These are phyloP conservation scores for Ustulina deusta DNA, from an alignment of 2,329 filamentous ascomycete species.

Conservation along the genomic window DNA sequence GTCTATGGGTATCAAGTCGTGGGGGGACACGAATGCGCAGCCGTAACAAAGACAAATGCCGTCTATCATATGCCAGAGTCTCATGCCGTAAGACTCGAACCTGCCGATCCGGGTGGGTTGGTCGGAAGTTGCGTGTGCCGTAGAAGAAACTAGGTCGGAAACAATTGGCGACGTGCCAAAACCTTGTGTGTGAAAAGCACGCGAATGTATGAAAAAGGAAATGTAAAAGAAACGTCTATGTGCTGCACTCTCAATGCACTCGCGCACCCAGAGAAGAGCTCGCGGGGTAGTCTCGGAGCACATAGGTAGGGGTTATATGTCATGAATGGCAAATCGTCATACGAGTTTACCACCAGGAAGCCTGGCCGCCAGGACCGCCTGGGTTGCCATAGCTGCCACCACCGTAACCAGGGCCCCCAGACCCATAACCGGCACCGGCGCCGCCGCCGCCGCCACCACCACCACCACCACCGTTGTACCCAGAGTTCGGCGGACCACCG, in stretches of 20 bases:
- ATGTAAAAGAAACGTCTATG: constrained; percentile 39
- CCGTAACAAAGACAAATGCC: constrained; percentile 54
- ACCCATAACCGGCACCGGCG: constrained; percentile 50
- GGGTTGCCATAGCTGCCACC: constrained; percentile 60
- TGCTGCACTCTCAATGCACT: constrained; percentile 45
- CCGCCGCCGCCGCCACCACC: constrained; percentile 56
- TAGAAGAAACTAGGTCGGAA: constrained; percentile 49
- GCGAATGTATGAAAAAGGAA: constrained; percentile 41
- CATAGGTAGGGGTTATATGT: constrained; percentile 2
- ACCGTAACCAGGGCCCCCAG: constrained; percentile 57
- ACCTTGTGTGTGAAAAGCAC: constrained; percentile 43
- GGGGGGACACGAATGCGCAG: constrained; percentile 48
- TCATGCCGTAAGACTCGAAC: constrained; percentile 51
- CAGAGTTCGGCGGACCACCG: constrained; percentile 11
- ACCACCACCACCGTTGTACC: constrained; percentile 47
- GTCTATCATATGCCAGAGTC: constrained; percentile 54
- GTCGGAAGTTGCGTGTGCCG: constrained; percentile 50
- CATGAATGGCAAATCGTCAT: constrained; percentile 19
- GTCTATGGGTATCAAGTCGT: constrained; percentile 55
- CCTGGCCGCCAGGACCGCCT: constrained; percentile 69
- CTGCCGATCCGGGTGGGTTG: constrained; percentile 51
- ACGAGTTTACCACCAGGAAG: constrained; percentile 73
- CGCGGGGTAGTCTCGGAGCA: constrained; percentile 15
- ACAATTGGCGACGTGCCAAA: constrained; percentile 38
- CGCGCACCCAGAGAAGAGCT: constrained; percentile 19